These are phyloP conservation scores for Caloboletus inedulis DNA, from an alignment of 1,284 basidiomycete species.

Conservation along the genomic window DNA sequence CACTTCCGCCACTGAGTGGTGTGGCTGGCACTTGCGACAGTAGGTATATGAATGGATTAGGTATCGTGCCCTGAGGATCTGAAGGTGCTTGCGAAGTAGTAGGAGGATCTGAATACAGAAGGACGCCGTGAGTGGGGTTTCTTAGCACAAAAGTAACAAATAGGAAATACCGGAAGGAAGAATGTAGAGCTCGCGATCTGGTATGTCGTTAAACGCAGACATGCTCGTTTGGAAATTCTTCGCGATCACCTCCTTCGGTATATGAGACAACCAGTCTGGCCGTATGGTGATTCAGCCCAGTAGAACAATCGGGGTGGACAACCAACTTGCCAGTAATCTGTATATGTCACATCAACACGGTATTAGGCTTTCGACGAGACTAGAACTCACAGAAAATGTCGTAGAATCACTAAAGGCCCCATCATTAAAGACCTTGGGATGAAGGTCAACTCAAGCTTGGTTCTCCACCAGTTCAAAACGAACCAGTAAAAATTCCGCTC, in stretches of 20 bases:
- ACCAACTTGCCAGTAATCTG: conserved; percentile 13
- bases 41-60: conserved; percentile 50
- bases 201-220: conserved; percentile 45
- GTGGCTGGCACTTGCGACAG: conserved; percentile 45
- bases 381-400: conserved; percentile 43
- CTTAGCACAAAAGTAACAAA: conserved; percentile 3
- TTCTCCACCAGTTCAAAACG: background rate
- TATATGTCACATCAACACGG: background rate
- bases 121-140: background rate
- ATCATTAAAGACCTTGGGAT: conserved; percentile 42
- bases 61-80: conserved; percentile 51
- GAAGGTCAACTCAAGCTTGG: background rate
- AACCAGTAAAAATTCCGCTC: conserved; percentile 52
- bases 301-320: background rate
- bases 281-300: background rate
- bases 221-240: conserved; percentile 46
- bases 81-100: conserved; percentile 44
- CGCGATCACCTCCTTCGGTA: conserved; percentile 48
- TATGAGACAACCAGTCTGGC: conserved; percentile 48
- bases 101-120: conserved; percentile 36
- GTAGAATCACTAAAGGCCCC: conserved; percentile 52
- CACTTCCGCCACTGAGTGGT: conserved; percentile 54
- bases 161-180: conserved; percentile 41
- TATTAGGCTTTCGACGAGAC: background rate
- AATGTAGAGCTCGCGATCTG: conserved; percentile 48